Percentiles rank a stretch among this genome's conserved stretches.
Conservation (phyloP, 805 yeast genomes). For the Yueomyces sp. region DNA sequence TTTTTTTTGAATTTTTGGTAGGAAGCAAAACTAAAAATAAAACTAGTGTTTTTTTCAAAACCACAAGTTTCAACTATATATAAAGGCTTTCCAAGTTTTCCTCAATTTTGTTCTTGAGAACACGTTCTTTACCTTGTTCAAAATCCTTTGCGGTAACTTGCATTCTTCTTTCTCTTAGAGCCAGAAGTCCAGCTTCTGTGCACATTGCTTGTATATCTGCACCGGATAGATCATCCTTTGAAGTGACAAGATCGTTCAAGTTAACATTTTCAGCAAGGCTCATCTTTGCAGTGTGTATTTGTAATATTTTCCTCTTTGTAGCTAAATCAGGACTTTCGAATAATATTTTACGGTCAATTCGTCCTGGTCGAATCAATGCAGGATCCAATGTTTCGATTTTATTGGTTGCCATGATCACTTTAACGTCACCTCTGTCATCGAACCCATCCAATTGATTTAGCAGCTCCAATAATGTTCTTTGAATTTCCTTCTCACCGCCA, state of each 20-base stretch:
- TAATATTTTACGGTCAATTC: constrained; percentile 93
- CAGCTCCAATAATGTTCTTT: constrained; percentile 93
- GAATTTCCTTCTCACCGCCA: constrained; percentile 96
- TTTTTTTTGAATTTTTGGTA: too few species aligned
- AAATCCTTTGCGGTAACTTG: constrained; percentile 92
- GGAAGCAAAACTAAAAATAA: too few species aligned
- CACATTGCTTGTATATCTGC: constrained; percentile 97
- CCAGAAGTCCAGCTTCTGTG: constrained; percentile 93
- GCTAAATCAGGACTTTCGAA: constrained; percentile 93
- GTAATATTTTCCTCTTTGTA: constrained; percentile 86
- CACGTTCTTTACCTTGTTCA: constrained; percentile 86
- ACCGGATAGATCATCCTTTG: constrained; percentile 95
- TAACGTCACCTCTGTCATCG: constrained; percentile 84
- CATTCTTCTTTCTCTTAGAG: constrained; percentile 95
- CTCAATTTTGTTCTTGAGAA: constrained; percentile 90
- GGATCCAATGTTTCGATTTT: constrained; percentile 91
- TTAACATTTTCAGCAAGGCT: constrained; percentile 89
- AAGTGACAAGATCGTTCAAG: constrained; percentile 83
- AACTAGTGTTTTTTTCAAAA: too few species aligned
- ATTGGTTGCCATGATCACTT: constrained; percentile 95
- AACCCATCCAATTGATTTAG: constrained; percentile 93
- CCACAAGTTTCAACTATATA: constrained; percentile 27
- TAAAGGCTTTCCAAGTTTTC: constrained; percentile 92
- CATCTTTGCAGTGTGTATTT: constrained; percentile 93
- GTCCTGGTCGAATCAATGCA: constrained; percentile 89